Percentiles rank a stretch among this genome's conserved stretches.
Evolutionary conservation across 2,329 filamentous ascomycete genomes (phyloP).

Genomic region (Fusarium abutilonis): DNA sequence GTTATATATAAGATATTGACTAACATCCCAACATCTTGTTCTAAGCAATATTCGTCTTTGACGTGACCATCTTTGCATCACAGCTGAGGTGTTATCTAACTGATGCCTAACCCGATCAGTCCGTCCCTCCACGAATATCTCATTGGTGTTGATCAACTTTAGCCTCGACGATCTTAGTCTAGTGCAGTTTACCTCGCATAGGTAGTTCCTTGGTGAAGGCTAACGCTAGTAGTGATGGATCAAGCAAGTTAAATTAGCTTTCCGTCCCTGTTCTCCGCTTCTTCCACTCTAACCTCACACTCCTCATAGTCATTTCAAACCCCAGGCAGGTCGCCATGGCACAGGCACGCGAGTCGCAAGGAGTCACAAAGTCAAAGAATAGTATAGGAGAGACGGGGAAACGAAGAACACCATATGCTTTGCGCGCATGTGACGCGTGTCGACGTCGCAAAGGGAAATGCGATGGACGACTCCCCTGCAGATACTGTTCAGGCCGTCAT

Average conservation of each 20-base stretch:
- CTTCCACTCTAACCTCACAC: background rate
- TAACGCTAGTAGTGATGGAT: conserved; percentile 6
- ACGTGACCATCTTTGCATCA: background rate
- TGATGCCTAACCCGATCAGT: background rate
- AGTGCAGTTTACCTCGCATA: conserved; percentile 19
- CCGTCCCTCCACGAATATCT: too few relatives aligned
- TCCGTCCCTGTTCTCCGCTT: background rate
- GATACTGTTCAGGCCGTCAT: conserved; percentile 9
- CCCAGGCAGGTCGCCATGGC: background rate
- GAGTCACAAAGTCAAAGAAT: conserved; percentile 9
- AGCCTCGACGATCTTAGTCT: conserved; percentile 4
- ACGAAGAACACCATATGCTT: conserved; percentile 20
- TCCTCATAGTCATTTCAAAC: too few relatives aligned
- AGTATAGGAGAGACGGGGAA: conserved; percentile 3
- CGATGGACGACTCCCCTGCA: conserved; percentile 18
- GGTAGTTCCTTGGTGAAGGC: background rate
- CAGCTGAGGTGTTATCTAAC: too few relatives aligned
- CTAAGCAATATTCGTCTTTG: too few relatives aligned
- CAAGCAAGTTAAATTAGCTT: conserved; percentile 1
- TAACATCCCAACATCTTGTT: background rate
- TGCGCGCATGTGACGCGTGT: conserved; percentile 25
- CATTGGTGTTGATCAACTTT: background rate
- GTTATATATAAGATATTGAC: background rate
- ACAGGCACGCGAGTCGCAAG: conserved; percentile 11
- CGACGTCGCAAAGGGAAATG: conserved; percentile 24